Evolutionary conservation across 1,284 basidiomycete species (phyloP).

Genomic region (Trichosporon sp.): DNA sequence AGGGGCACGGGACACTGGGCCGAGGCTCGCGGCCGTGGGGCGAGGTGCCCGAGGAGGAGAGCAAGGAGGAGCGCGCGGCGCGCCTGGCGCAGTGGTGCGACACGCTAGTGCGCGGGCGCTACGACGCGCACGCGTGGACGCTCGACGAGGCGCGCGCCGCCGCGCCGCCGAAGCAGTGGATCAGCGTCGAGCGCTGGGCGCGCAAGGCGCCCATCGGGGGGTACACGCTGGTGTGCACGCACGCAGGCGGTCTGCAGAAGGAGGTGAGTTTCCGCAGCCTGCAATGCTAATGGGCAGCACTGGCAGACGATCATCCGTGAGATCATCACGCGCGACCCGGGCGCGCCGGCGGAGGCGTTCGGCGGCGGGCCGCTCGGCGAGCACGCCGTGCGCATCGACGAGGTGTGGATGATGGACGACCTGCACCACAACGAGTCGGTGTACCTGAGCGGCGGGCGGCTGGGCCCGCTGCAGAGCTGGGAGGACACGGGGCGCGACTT

Average conservation of each 20-base stretch:
- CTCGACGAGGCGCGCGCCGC: conserved; percentile 12
- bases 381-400: conserved; percentile 54
- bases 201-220: conserved; percentile 3
- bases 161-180: conserved; percentile 34
- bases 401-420: conserved; percentile 74
- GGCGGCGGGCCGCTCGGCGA: conserved; percentile 4
- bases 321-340: conserved; percentile 55
- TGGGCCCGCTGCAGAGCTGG: conserved; percentile 49
- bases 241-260: conserved; percentile 22
- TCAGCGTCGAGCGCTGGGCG: conserved; percentile 15
- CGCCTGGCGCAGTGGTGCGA: conserved; percentile 10
- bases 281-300: conserved; percentile 54
- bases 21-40: conserved; percentile 20
- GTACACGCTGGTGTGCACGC: conserved; percentile 17
- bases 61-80: conserved; percentile 31
- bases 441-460: conserved; percentile 58
- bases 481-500: conserved; percentile 48
- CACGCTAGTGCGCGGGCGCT: background rate
- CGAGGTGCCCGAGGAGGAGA: conserved; percentile 12
- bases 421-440: conserved; percentile 71
- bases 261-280: conserved; percentile 55
- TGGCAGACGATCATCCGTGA: conserved; percentile 62
- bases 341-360: conserved; percentile 18
- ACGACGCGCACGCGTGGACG: conserved; percentile 11
- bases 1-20: conserved; percentile 35